These are phyloP conservation scores for Pseudonitzschia multistriata DNA, from an alignment of 108 stramenopile genomes.

Conservation along the genomic window DNA sequence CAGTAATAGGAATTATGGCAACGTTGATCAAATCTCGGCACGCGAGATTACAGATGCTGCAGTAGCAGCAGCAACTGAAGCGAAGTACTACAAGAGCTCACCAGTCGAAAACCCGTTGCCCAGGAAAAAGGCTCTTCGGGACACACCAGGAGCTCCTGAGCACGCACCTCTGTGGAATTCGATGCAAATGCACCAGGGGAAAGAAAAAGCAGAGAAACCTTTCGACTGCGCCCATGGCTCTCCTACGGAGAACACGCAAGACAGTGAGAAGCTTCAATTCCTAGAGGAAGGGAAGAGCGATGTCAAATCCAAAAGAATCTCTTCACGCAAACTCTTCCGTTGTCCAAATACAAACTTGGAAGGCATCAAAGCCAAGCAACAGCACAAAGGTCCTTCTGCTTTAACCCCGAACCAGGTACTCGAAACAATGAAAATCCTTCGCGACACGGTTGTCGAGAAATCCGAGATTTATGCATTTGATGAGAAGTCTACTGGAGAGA, in stretches of 20 bases:
- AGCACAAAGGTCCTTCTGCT: background rate
- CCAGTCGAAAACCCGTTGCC: background rate
- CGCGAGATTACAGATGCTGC: background rate
- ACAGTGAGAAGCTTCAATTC: background rate
- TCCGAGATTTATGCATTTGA: background rate
- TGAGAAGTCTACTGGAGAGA: slow-evolving; percentile 3
- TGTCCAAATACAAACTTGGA: background rate
- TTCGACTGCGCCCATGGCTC: background rate
- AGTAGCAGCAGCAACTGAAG: background rate
- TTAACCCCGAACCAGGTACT: background rate
- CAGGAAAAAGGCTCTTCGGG: background rate
- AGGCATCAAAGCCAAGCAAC: background rate
- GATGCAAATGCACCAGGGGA: background rate
- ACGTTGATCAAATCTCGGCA: slow-evolving; percentile 1
- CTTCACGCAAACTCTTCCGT: background rate
- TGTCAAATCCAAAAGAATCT: background rate
- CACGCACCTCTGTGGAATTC: background rate
- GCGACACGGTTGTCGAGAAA: background rate
- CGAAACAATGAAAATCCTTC: slow-evolving; percentile 3
- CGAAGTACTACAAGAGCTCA: background rate
- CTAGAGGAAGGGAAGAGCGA: slow-evolving; percentile 8
- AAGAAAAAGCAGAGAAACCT: slow-evolving; percentile 1
- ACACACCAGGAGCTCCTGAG: background rate
- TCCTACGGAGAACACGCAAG: background rate
- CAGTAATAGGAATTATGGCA: background rate